Percentiles rank a stretch among this genome's conserved stretches.
These are phyloP conservation scores for Malus hybrid DNA, from an alignment of 331 rosid species.

Conservation along the genomic window DNA sequence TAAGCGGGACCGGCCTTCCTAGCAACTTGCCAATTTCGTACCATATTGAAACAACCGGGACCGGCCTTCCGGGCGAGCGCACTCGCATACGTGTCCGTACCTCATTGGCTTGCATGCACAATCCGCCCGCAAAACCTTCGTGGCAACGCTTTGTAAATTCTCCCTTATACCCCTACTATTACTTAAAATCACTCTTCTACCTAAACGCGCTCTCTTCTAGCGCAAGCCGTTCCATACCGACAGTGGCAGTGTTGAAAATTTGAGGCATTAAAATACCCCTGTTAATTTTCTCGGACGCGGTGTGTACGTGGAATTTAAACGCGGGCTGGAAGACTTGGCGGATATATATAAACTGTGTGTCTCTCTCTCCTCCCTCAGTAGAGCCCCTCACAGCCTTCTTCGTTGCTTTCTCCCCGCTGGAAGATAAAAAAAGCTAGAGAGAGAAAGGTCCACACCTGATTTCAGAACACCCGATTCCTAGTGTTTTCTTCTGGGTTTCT, in stretches of 20 bases:
- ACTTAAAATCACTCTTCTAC: neutral
- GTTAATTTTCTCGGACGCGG: constrained; percentile 11
- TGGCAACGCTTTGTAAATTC: neutral
- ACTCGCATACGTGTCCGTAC: too few species aligned
- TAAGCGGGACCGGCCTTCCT: too few species aligned
- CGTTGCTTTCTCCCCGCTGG: too few species aligned
- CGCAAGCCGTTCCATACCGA: neutral
- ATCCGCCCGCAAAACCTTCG: neutral
- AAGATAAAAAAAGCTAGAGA: neutral
- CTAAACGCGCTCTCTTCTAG: neutral
- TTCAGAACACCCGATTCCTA: constrained; percentile 15
- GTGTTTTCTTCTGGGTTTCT: neutral
- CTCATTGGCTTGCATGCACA: neutral
- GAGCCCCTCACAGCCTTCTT: neutral
- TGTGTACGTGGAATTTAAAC: constrained; percentile 25
- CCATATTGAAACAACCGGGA: neutral
- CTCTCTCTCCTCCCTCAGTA: neutral
- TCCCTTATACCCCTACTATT: neutral
- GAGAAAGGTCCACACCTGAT: constrained; percentile 12
- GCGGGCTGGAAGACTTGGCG: constrained; percentile 2
- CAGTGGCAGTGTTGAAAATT: constrained; percentile 15
- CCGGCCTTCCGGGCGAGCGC: neutral
- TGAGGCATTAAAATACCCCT: neutral
- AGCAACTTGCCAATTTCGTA: neutral
- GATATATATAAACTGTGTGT: neutral